Conservation (phyloP, 805 yeast species). For the Starmerella stigmatis region DNA sequence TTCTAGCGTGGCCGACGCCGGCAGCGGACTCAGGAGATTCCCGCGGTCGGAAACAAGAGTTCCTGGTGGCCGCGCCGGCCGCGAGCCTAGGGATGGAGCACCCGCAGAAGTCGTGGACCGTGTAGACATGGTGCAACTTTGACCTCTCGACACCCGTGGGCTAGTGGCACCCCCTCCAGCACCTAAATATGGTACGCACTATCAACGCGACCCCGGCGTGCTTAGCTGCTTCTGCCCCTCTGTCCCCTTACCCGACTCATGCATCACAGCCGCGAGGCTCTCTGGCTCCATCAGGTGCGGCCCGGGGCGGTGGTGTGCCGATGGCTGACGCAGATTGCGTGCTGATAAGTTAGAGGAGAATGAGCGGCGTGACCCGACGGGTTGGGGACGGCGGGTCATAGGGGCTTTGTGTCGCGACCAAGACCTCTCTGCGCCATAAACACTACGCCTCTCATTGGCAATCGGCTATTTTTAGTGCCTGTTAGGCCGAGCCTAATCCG, state of each 20-base stretch:
- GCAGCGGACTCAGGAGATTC: constrained; percentile 12
- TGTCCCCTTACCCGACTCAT: not conserved
- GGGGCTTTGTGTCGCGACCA: no score
- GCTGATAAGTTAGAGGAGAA: no score
- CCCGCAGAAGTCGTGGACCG: not conserved
- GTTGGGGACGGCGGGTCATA: no score
- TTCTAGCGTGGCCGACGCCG: constrained; percentile 4
- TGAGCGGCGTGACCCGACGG: no score
- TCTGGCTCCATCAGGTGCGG: not conserved
- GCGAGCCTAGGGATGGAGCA: not conserved
- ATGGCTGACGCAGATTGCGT: not conserved
- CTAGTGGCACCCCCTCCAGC: no score
- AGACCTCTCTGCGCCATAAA: no score
- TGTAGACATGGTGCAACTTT: not conserved
- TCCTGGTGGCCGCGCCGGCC: constrained; percentile 15
- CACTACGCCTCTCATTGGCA: no score
- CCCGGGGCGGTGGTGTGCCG: not conserved
- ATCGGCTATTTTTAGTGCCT: no score
- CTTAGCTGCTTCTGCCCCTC: constrained; percentile 1
- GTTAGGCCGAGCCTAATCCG: no score
- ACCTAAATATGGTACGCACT: not conserved
- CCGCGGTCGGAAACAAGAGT: constrained; percentile 18
- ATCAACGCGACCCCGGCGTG: constrained; percentile 5
- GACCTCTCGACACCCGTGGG: not conserved
- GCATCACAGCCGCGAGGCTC: not conserved